Base-by-base conservation (phyloP, 805 yeast genomes). In the Lachancea sp. region DNA sequence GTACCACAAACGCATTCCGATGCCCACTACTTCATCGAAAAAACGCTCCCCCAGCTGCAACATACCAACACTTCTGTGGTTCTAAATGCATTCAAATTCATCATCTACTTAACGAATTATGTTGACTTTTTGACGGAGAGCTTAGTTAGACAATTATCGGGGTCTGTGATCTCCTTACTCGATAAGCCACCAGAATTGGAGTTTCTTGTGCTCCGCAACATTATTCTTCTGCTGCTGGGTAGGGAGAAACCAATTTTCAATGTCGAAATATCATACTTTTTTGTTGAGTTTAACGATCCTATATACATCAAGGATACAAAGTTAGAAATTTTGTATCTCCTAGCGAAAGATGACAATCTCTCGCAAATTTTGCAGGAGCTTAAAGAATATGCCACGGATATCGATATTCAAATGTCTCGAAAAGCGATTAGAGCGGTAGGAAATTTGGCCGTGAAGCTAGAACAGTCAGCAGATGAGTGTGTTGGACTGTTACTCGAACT, bases 391-490 rank as follows among this genome's bases (percentile, higher is more conserved):
- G 94, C 95, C 4, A 75, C 87, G 0, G 96, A 86, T 52, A 79
- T 85, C 11, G 96, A 89, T 60, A 74, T 80, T 18, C 82, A 83
- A 43, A 86, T 88, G 81, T 85, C 89, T 1, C 69, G 95, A 41
- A 84, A 87, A 53, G 88, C 97, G 0, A 78, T 90, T 3, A 66
- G 95, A 44, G 95, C 96, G 0, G 78, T 90, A 46, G 97, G 97
- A 2, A 85, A 88, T 54, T 65, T 90, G 16, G 95, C 96, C 0
- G 78, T 88, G 20, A 86, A 85, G 54, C 62, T 87, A 12, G 59
- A 60, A 7, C 45, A 46, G 8, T 77, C 84, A 0, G 79, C 89
- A 0, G 64, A 68, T 4, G 68, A 68, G 18, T 85, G 95, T 59
- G 81, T 85, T 3, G 71, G 72, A 5, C 74, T 78, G 1, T 60